Evolutionary conservation across 176 grass and related monocot genomes (phyloP).

Genomic region (Melocanna baccifera): DNA sequence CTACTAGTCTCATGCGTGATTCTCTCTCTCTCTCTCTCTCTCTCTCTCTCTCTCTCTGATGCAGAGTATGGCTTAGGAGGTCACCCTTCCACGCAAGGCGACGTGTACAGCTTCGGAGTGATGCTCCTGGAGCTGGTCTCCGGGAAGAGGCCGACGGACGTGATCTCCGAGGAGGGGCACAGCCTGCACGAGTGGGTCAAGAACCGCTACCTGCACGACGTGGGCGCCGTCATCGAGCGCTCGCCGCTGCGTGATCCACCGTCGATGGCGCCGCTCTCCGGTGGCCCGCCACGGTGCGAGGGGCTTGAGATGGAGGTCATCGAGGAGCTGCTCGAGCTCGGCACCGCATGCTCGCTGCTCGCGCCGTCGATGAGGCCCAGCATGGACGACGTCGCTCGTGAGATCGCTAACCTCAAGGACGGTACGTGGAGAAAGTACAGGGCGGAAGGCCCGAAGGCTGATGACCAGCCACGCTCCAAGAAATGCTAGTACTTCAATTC

Average conservation of each 20-base stretch:
- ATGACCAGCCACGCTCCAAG: background rate
- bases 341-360: conserved; percentile 50
- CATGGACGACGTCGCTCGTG: conserved; percentile 52
- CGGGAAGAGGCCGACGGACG: conserved; percentile 58
- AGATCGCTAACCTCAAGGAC: conserved; percentile 54
- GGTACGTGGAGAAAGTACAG: conserved; percentile 29
- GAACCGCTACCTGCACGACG: conserved; percentile 29
- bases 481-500: background rate
- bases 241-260: conserved; percentile 18
- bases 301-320: conserved; percentile 28
- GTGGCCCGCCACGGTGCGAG: background rate
- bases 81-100: conserved; percentile 57
- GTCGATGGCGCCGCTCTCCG: background rate
- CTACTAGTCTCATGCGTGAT: too few species aligned
- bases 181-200: conserved; percentile 70
- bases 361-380: conserved; percentile 45
- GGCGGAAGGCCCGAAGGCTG: background rate
- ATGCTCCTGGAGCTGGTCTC: conserved; percentile 64
- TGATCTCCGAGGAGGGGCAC: conserved; percentile 58
- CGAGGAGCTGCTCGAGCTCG: conserved; percentile 61
- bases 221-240: conserved; percentile 14
- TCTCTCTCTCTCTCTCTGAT: too few species aligned
- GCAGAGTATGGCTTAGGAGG: conserved; percentile 75
- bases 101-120: conserved; percentile 82
- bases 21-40: too few species aligned